Base-by-base conservation (phyloP, 2,329 filamentous ascomycete species). In the Phaeophleospora eucalypticola region DNA sequence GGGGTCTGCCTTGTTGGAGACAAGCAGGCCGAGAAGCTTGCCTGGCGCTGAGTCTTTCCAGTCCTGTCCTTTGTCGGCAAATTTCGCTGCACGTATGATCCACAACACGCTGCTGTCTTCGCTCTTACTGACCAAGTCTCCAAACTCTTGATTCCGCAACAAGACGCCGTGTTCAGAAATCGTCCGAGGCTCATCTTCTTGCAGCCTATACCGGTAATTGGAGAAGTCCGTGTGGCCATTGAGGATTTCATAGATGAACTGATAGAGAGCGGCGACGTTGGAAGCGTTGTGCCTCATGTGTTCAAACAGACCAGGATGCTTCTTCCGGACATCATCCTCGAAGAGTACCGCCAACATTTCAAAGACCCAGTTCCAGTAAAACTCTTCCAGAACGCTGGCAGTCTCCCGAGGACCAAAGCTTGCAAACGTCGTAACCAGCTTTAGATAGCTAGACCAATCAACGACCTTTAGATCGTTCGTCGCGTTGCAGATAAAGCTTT, bases 11-110 rank as follows among this genome's bases (percentile, higher is more conserved):
- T 37, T 43, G 15, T n/a, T 12, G 21, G 34, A 52, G 32, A 18
- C 52, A 37, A 43, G 44, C 17, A 45, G 14, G 3, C 44, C 48
- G n/a, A 61, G 29, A 4, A 61, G 43, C 36, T 51, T 50, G 17
- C 55, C 57, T 14, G 58, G 57, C 9, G 46, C 40, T 24, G 43
- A 59, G 2, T 51, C 41, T 33, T 24, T 41, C 54, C 50, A 55
- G 19, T 37, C 18, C 15, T 19, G 14, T 15, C 12, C 14, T 27
- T 42, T 42, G 18, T 45, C 21, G 2, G 35, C 35, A 4, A 45
- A 24, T 9, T 14, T 34, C 4, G 19, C 33, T 6, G 36, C n/a
- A 12, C 34, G 43, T 10, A 20, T 4, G 15, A 15, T 32, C 10
- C 10, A 33, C 10, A 2, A 14, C 14, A 33, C 29, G 3, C 10